Percentiles rank a stretch among this genome's conserved stretches.
Conservation (phyloP, 2,329 filamentous ascomycete genomes). For the Pseudogymnoascus sp. region DNA sequence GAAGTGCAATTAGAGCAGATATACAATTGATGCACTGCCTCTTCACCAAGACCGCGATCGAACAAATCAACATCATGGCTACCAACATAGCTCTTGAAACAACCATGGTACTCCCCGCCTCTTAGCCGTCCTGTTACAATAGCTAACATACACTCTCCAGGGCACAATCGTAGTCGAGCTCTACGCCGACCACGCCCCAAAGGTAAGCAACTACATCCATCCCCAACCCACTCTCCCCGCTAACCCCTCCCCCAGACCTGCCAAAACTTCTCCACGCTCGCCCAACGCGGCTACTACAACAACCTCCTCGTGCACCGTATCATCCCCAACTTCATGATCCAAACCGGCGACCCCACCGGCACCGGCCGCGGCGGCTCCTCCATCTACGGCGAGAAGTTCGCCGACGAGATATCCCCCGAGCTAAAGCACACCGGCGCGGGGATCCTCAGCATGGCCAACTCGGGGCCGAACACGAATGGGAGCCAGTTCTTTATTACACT, state of each 20-base stretch:
- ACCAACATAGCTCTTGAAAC: conserved; percentile 77
- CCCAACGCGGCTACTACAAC: conserved; percentile 80
- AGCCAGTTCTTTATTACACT: conserved; percentile 95
- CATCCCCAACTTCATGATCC: conserved; percentile 93
- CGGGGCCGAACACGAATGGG: conserved; percentile 86
- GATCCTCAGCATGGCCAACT: conserved; percentile 94
- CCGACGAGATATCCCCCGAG: conserved; percentile 71
- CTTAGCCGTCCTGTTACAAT: not conserved
- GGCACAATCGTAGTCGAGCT: conserved; percentile 81
- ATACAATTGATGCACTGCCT: not conserved
- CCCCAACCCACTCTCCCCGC: not conserved
- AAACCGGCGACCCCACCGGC: conserved; percentile 88
- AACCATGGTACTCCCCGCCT: conserved; percentile 55
- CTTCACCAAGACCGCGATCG: not conserved
- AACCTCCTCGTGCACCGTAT: conserved; percentile 82
- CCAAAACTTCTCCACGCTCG: conserved; percentile 77
- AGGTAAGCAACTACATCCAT: conserved; percentile 29
- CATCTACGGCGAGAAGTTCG: conserved; percentile 91
- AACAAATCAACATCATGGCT: conserved; percentile 45
- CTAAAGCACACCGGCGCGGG: conserved; percentile 91
- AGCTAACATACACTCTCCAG: conserved; percentile 36
- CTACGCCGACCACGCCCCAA: conserved; percentile 80
- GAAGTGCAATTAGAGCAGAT: not conserved
- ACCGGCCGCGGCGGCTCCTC: conserved; percentile 81
- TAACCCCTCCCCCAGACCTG: conserved; percentile 48